Conservation (phyloP, 805 yeast species). For the Saccharomycopsis microspora region DNA sequence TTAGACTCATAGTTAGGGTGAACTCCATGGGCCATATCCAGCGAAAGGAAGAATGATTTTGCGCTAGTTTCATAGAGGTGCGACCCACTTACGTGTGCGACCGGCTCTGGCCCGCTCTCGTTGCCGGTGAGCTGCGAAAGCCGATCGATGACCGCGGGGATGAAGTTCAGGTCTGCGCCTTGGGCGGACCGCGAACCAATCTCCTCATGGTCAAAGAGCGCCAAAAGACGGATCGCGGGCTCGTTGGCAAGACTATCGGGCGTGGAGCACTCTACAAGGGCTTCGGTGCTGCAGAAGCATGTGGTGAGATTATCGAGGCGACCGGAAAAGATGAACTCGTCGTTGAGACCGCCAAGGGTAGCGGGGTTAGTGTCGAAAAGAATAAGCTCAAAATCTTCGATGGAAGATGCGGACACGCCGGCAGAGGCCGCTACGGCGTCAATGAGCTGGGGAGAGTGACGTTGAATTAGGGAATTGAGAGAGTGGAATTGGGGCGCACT, state of each 20-base stretch:
- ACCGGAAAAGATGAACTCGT: conserved; percentile 86
- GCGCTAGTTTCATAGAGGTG: conserved; percentile 46
- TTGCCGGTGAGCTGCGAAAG: conserved; percentile 38
- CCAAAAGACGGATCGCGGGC: conserved; percentile 56
- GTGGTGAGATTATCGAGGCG: conserved; percentile 86
- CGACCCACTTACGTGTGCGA: conserved; percentile 19
- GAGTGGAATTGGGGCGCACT: conserved; percentile 50
- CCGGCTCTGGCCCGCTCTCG: conserved; percentile 22
- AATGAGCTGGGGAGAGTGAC: conserved; percentile 70
- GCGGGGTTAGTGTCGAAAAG: conserved; percentile 80
- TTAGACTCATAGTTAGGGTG: conserved; percentile 80
- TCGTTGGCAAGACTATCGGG: conserved; percentile 31
- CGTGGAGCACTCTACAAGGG: conserved; percentile 43
- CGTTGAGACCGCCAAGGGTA: conserved; percentile 74
- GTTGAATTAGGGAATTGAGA: conserved; percentile 48
- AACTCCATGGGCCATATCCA: conserved; percentile 96
- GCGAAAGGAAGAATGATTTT: conserved; percentile 78
- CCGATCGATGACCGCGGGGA: conserved; percentile 69
- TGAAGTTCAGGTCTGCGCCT: conserved; percentile 90
- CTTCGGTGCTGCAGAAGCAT: conserved; percentile 70
- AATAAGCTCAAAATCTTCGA: conserved; percentile 84
- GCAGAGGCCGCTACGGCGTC: conserved; percentile 59
- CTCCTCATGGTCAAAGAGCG: conserved; percentile 93
- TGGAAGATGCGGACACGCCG: conserved; percentile 36
- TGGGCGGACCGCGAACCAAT: conserved; percentile 90